Evolutionary conservation across 805 yeast genomes (phyloP).

Genomic region (Teunomyces pallodes): DNA sequence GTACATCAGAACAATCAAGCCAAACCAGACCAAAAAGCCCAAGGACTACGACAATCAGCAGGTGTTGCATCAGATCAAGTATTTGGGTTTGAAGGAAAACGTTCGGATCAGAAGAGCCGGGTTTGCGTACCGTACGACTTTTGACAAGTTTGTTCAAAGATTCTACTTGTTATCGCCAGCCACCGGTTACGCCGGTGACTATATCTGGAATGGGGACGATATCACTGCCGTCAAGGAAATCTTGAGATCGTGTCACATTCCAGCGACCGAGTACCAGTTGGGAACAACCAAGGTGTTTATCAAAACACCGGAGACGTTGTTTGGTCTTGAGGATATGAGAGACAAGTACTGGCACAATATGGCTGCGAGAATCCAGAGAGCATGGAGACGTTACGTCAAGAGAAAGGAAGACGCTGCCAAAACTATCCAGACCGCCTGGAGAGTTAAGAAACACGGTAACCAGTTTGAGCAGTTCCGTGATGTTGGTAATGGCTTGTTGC

Average conservation of each 20-base stretch:
- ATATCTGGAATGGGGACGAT: constrained; percentile 57
- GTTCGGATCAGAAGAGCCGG: constrained; percentile 98
- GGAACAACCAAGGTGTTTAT: constrained; percentile 92
- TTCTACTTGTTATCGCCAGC: constrained; percentile 82
- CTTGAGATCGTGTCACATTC: constrained; percentile 60
- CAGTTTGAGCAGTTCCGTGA: constrained; percentile 83
- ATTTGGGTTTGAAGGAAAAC: constrained; percentile 93
- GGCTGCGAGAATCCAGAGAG: constrained; percentile 97
- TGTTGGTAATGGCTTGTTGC: constrained; percentile 68
- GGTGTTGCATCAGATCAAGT: constrained; percentile 93
- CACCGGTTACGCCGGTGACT: constrained; percentile 88
- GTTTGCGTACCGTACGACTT: constrained; percentile 95
- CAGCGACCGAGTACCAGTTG: constrained; percentile 78
- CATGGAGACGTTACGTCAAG: constrained; percentile 83
- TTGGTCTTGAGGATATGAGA: constrained; percentile 93
- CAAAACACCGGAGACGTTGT: constrained; percentile 94
- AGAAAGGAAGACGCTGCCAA: constrained; percentile 85
- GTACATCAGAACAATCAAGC: constrained; percentile 95
- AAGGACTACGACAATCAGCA: constrained; percentile 84
- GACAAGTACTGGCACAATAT: constrained; percentile 97
- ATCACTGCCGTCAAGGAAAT: constrained; percentile 51
- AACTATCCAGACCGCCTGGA: constrained; percentile 77
- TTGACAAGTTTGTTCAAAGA: constrained; percentile 93
- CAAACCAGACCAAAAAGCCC: constrained; percentile 90
- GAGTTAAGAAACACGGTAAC: constrained; percentile 76